Percentiles rank a stretch among this genome's conserved stretches.
Conservation (phyloP, 2,329 filamentous ascomycete species). For the Tolypocladium pustulatum region DNA sequence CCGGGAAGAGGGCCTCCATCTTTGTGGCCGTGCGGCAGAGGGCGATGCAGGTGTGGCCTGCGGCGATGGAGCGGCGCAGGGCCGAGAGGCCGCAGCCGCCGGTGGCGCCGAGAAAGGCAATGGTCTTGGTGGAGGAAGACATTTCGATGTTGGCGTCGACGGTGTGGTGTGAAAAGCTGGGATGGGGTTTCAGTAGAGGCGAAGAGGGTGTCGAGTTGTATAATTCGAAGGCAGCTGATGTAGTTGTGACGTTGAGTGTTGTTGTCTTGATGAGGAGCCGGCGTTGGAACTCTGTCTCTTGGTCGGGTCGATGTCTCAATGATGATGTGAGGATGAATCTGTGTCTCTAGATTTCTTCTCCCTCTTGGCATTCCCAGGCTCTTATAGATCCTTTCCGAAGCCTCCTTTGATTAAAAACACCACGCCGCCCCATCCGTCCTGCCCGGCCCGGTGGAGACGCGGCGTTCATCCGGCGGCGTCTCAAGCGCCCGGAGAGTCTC, state of each 20-base stretch:
- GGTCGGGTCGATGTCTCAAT: not conserved
- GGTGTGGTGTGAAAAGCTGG: not conserved
- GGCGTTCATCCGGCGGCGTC: not conserved
- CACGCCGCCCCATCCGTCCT: not conserved
- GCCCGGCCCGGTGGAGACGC: not conserved
- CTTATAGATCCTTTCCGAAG: not conserved
- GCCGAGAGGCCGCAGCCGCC: constrained; percentile 27
- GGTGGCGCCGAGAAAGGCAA: constrained; percentile 30
- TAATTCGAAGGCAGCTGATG: not conserved
- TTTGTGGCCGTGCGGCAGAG: constrained; percentile 31
- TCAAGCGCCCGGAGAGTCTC: not conserved
- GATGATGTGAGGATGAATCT: not conserved
- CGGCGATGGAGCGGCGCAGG: constrained; percentile 24
- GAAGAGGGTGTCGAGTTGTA: not conserved
- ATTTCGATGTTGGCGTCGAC: not conserved
- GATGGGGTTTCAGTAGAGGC: not conserved
- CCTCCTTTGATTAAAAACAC: not conserved
- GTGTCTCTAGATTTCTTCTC: not conserved
- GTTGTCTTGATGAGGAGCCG: no score
- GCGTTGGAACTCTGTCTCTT: not conserved
- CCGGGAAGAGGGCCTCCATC: constrained; percentile 20
- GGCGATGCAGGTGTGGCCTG: constrained; percentile 27
- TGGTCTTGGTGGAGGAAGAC: constrained; percentile 10
- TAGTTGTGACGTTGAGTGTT: not conserved
- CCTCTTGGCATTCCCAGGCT: not conserved